Base-by-base conservation (phyloP, 257 asterid genomes). In the Ilex asprella region DNA sequence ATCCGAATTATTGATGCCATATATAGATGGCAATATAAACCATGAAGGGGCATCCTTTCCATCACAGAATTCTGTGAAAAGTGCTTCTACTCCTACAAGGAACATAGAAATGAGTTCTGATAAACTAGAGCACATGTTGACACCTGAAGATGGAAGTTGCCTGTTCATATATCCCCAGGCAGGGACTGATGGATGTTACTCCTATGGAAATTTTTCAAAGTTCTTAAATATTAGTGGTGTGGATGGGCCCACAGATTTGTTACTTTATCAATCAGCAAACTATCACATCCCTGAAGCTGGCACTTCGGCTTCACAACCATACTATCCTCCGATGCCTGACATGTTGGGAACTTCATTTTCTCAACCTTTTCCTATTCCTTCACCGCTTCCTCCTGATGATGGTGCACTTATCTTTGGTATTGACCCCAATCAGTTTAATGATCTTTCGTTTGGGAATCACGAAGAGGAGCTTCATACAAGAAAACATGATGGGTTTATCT, bases 211-310 rank as follows among this genome's bases (percentile, higher is more conserved):
- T 65, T 71, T 53, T 53, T 6, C 29, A 2, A 5, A 21, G 30
- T 53, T 27, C 57, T 53, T 29, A 53, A 15, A 56, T 64, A 47
- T 43, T 29, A 57, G 57, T 29, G 64, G 76, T 65, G 69, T 58
- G 58, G 82, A 76, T 70, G 85, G 66, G 64, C 59, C 71, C 32
- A 56, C 73, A 21, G 82, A 74, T 59, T 63, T 78, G n/a, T 59
- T 75, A 65, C 65, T 74, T 59, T 70, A 71, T 54, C 78, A 74
- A 52, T 64, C 78, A 59, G 76, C 84, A 67, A 74, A 75, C 78
- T 75, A 71, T 75, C 76, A 75, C 78, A 73, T 78, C 66, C 79
- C 85, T 73, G 82, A 72, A 69, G 75, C 63, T 66, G 85, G 69
- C 60, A 70, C 65, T 66, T 75, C 69, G 49, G 63, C 76, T 54